Conservation (phyloP, 2,329 filamentous ascomycete genomes). For the Stemphylium beticola region DNA sequence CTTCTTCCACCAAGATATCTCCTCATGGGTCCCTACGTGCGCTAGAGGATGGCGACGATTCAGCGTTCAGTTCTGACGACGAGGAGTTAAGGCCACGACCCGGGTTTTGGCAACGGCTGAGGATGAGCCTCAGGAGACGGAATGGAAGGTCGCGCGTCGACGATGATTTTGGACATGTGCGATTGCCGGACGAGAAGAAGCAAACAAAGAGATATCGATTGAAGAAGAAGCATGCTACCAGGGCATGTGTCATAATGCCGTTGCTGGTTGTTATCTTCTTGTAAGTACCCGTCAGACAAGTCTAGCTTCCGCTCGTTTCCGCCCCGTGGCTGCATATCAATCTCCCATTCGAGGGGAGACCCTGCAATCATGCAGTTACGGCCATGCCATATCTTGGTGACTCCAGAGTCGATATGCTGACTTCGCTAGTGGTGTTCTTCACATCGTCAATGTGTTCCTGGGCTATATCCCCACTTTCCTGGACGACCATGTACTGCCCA, state of each 20-base stretch:
- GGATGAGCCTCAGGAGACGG: slow-evolving; percentile 38
- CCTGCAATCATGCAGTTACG: not conserved
- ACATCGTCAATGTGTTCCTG: slow-evolving; percentile 50
- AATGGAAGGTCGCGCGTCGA: slow-evolving; percentile 20
- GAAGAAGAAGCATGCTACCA: slow-evolving; percentile 27
- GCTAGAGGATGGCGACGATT: slow-evolving; percentile 36
- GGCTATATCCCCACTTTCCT: slow-evolving; percentile 46
- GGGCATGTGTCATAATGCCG: slow-evolving; percentile 25
- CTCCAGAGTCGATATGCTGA: slow-evolving; percentile 16
- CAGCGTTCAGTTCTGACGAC: slow-evolving; percentile 23
- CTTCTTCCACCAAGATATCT: slow-evolving; percentile 15
- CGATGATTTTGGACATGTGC: slow-evolving; percentile 18
- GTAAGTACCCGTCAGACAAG: slow-evolving; percentile 30
- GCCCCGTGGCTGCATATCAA: slow-evolving; percentile 9
- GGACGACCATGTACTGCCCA: slow-evolving; percentile 42
- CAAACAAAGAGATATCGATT: slow-evolving; percentile 19
- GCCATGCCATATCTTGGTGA: slow-evolving; percentile 2
- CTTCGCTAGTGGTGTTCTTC: slow-evolving; percentile 49
- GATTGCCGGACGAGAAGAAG: slow-evolving; percentile 29
- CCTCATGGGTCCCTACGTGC: slow-evolving; percentile 25
- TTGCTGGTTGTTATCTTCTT: slow-evolving; percentile 39
- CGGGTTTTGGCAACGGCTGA: slow-evolving; percentile 36
- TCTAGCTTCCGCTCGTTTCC: slow-evolving; percentile 20
- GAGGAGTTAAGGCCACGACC: slow-evolving; percentile 17
- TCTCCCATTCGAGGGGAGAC: slow-evolving; percentile 4